Evolutionary conservation across 2,329 filamentous ascomycete species (phyloP).

Genomic region (Cladosporium velox): DNA sequence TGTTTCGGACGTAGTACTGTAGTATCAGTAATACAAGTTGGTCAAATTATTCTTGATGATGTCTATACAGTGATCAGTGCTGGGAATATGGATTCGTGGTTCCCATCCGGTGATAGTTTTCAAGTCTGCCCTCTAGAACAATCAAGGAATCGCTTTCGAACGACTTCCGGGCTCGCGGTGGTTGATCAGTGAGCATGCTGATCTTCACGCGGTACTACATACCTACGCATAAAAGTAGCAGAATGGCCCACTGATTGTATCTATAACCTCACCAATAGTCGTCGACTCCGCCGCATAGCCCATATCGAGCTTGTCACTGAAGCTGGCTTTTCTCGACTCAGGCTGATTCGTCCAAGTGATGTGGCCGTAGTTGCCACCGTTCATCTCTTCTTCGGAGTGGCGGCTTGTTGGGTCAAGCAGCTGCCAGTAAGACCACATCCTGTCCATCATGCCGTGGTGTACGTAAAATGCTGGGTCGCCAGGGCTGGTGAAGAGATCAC

Average conservation of each 20-base stretch:
- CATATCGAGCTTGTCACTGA: conserved; percentile 44
- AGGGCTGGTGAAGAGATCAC: conserved; percentile 45
- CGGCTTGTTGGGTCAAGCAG: conserved; percentile 35
- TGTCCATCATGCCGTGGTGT: conserved; percentile 50
- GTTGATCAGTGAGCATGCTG: too few relatives aligned
- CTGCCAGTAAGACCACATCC: conserved; percentile 42
- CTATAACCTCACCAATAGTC: conserved; percentile 38
- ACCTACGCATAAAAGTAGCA: conserved; percentile 45
- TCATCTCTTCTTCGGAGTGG: conserved; percentile 30
- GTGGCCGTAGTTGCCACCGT: conserved; percentile 26
- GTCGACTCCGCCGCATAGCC: conserved; percentile 28
- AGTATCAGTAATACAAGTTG: not conserved
- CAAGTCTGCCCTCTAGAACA: not conserved
- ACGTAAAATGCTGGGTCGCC: conserved; percentile 50
- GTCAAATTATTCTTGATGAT: not conserved
- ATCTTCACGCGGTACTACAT: not conserved
- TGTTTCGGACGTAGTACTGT: not conserved
- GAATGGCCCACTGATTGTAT: conserved; percentile 47
- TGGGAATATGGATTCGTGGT: not conserved
- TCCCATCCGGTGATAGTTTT: accelerated
- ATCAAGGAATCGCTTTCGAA: not conserved
- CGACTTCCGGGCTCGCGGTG: too few relatives aligned
- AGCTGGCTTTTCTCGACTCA: conserved; percentile 39
- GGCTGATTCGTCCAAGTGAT: conserved; percentile 19
- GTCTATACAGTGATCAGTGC: not conserved